Percentiles rank a stretch among this genome's conserved stretches.
Evolutionary conservation across 2,329 filamentous ascomycete genomes (phyloP).

Genomic region (Colletotrichum sp.): DNA sequence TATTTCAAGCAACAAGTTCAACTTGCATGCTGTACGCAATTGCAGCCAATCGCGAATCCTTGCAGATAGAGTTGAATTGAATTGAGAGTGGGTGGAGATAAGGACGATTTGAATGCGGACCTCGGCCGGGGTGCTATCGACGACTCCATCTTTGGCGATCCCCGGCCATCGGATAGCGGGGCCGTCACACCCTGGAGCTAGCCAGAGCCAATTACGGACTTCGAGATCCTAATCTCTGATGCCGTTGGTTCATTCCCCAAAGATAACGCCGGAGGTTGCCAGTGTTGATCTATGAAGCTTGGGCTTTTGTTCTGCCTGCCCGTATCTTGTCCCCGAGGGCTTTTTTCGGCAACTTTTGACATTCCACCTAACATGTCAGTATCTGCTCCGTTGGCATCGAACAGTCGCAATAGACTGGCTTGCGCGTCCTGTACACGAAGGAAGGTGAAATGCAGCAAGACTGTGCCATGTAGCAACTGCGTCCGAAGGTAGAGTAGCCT

Average conservation of each 20-base stretch:
- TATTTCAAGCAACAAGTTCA: not conserved
- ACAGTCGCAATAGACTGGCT: slow-evolving; percentile 12
- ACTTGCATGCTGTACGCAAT: not conserved
- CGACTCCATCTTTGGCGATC: not conserved
- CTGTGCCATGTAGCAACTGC: slow-evolving; percentile 28
- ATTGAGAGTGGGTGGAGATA: not conserved
- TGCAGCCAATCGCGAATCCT: not conserved
- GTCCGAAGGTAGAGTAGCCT: slow-evolving; percentile 18
- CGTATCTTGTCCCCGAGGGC: not conserved
- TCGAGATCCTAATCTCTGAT: not conserved
- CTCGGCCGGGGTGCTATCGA: not conserved
- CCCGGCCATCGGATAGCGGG: not conserved
- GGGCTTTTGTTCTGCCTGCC: not conserved
- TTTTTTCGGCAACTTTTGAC: not conserved
- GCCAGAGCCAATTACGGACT: not conserved
- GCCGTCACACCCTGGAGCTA: not conserved
- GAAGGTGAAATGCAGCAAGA: slow-evolving; percentile 30
- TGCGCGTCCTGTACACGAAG: slow-evolving; percentile 27
- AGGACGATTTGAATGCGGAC: not conserved
- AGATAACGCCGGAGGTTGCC: not conserved
- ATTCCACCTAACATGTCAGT: not conserved
- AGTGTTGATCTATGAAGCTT: not conserved
- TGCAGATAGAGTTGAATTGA: not conserved
- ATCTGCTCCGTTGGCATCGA: not conserved
- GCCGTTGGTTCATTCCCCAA: not conserved